phyloP scores from a whole-genome alignment of 2,329 filamentous ascomycete species.

The Aspergillus sp. region DNA sequence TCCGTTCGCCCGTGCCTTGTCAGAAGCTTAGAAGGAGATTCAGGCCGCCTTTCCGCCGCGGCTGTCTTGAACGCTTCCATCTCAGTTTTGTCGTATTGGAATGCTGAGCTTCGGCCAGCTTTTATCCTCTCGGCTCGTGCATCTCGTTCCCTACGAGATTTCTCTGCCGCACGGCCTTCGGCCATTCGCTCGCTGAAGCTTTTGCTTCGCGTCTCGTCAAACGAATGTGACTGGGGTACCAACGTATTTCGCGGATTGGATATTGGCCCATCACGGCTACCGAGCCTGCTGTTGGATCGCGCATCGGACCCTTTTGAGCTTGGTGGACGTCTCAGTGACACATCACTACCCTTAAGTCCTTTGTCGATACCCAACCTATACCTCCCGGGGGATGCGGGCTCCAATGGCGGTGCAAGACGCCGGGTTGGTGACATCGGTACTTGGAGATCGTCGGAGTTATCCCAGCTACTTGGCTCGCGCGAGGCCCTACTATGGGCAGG shows the following conservation, averaged over 20 bases:
- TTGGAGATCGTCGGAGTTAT: slow-evolving; percentile 53
- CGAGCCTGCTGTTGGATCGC: slow-evolving; percentile 32
- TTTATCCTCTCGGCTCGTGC: slow-evolving; percentile 38
- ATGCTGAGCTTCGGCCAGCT: slow-evolving; percentile 43
- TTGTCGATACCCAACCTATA: slow-evolving; percentile 87
- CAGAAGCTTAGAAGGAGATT: slow-evolving; percentile 43
- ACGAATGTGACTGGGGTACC: slow-evolving; percentile 14
- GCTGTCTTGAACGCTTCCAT: slow-evolving; percentile 43
- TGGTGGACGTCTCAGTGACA: slow-evolving; percentile 75
- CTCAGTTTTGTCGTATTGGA: slow-evolving; percentile 44
- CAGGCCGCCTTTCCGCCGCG: slow-evolving; percentile 32
- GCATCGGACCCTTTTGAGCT: slow-evolving; percentile 24
- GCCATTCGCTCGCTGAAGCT: slow-evolving; percentile 85
- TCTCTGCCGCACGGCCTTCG: slow-evolving; percentile 56
- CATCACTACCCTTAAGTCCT: slow-evolving; percentile 73
- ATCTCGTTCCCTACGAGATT: slow-evolving; percentile 37
- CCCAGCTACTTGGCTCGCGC: slow-evolving; percentile 15
- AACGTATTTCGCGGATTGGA: not conserved
- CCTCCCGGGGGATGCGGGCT: slow-evolving; percentile 73
- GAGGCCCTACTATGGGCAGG: slow-evolving; percentile 15
- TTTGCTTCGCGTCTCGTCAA: slow-evolving; percentile 42
- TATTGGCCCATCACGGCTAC: slow-evolving; percentile 5
- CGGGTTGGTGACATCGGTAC: slow-evolving; percentile 73
- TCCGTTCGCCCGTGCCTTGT: slow-evolving; percentile 49
- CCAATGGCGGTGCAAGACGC: slow-evolving; percentile 46